phyloP scores from a whole-genome alignment of 2,329 filamentous ascomycete species.

The Penicillium sp. region DNA sequence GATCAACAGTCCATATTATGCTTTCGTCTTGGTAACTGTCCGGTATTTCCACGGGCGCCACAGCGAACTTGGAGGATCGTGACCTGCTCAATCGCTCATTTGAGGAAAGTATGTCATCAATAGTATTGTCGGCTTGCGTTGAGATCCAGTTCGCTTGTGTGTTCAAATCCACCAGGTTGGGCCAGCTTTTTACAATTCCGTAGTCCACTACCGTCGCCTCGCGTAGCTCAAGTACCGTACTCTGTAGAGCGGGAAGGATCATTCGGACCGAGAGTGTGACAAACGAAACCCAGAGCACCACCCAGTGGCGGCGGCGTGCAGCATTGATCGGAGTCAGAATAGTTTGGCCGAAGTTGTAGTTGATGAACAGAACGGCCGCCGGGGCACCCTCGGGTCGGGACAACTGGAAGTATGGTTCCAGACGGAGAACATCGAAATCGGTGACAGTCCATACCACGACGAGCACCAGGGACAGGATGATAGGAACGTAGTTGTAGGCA shows the following conservation, averaged over 20 bases:
- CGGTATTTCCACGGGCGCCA: constrained; percentile 35
- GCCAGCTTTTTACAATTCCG: constrained; percentile 30
- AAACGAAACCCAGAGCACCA: constrained; percentile 32
- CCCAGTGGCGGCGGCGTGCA: constrained; percentile 32
- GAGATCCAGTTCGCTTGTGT: constrained; percentile 33
- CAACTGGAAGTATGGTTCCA: constrained; percentile 50
- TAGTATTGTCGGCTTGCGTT: constrained; percentile 26
- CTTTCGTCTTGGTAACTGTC: constrained; percentile 19
- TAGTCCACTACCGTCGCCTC: constrained; percentile 24
- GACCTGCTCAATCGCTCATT: constrained; percentile 20
- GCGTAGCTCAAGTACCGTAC: constrained; percentile 32
- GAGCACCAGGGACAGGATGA: constrained; percentile 47
- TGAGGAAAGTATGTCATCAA: constrained; percentile 22
- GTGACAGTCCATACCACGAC: constrained; percentile 50
- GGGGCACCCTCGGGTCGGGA: constrained; percentile 33
- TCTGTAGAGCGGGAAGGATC: constrained; percentile 34
- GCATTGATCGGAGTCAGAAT: constrained; percentile 34
- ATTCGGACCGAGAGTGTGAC: constrained; percentile 33
- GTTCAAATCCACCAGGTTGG: constrained; percentile 25
- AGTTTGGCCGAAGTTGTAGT: constrained; percentile 39
- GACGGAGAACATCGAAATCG: constrained; percentile 50
- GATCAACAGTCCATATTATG: constrained; percentile 33
- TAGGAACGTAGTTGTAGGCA: constrained; percentile 41
- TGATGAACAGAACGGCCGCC: constrained; percentile 35
- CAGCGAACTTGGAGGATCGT: constrained; percentile 29